Evolutionary conservation across 768 basidiomycete genomes (phyloP).

Genomic region (Tylopilus plumbeoviolaceoides): DNA sequence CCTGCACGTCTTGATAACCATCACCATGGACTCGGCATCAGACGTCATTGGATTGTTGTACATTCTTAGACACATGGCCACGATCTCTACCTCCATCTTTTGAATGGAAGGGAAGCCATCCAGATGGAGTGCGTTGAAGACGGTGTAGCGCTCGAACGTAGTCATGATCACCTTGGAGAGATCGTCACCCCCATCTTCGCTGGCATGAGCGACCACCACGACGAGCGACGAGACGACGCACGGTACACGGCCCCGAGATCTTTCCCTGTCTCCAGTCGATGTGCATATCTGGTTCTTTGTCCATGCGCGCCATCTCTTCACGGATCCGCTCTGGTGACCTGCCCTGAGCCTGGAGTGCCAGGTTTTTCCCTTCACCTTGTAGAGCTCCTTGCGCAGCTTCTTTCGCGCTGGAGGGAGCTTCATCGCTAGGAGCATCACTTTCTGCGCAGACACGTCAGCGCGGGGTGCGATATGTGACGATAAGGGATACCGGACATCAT

Average conservation of each 20-base stretch:
- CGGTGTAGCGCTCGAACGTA: too few species aligned
- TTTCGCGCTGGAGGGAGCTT: conserved; percentile 61
- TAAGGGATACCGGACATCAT: conserved; percentile 19
- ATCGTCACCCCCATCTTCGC: conserved; percentile 70
- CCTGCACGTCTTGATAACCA: too few species aligned
- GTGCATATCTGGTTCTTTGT: conserved; percentile 44
- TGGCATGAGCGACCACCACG: not conserved
- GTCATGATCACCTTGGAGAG: conserved; percentile 95
- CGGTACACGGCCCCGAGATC: conserved; percentile 79
- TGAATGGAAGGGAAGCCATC: too few species aligned
- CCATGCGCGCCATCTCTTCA: conserved; percentile 79
- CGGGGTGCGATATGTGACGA: not conserved
- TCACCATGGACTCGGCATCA: too few species aligned
- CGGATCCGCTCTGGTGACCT: conserved; percentile 69
- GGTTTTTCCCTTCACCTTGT: too few species aligned
- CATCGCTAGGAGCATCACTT: conserved; percentile 48
- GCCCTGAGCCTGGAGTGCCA: conserved; percentile 59
- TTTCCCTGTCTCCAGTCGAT: conserved; percentile 67
- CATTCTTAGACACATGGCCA: too few species aligned
- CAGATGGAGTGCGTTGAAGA: too few species aligned
- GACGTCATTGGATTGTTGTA: too few species aligned
- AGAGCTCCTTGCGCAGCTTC: too few species aligned
- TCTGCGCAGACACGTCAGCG: too few species aligned
- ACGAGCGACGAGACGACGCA: conserved; percentile 34
- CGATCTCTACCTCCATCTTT: too few species aligned